Evolutionary conservation across 352 stramenopile species (phyloP).

Genomic region (Globisporangium okanoganense): DNA sequence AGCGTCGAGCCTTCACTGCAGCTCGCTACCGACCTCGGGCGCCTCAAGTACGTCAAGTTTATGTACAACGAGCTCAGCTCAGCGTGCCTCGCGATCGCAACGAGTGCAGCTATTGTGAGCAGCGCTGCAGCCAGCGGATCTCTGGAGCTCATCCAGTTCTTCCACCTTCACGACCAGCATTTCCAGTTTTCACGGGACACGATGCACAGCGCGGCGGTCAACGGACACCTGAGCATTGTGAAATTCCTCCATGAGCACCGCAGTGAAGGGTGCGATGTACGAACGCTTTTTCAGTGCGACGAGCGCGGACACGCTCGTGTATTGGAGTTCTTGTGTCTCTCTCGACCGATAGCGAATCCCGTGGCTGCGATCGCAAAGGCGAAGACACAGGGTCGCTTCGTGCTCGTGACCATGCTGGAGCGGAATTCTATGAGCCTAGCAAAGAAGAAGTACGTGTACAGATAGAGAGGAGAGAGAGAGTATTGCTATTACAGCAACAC

Average conservation of each 20-base stretch:
- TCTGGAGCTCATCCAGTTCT: conserved; percentile 5
- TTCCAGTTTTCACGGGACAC: neutral
- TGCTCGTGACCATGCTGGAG: neutral
- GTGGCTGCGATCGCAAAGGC: neutral
- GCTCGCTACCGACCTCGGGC: neutral
- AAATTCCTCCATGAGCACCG: conserved; percentile 11
- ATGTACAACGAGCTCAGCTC: neutral
- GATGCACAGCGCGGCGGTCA: conserved; percentile 7
- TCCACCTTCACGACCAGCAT: conserved; percentile 1
- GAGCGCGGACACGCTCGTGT: neutral
- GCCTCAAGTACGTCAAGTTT: neutral
- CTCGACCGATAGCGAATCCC: neutral
- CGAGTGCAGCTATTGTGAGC: neutral
- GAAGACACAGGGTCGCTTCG: neutral
- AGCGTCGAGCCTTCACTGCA: neutral
- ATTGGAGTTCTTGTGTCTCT: neutral
- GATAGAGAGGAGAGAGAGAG: neutral
- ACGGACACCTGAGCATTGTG: neutral
- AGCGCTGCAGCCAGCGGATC: neutral
- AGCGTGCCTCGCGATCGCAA: neutral
- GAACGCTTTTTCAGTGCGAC: conserved; percentile 3
- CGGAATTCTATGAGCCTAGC: neutral
- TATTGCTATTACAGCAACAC: too few species aligned
- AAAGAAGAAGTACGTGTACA: neutral
- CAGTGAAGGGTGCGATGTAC: conserved; percentile 4